Conservation (phyloP, 1,139 yeast genomes). For the Saccharomyces hybrid region DNA sequence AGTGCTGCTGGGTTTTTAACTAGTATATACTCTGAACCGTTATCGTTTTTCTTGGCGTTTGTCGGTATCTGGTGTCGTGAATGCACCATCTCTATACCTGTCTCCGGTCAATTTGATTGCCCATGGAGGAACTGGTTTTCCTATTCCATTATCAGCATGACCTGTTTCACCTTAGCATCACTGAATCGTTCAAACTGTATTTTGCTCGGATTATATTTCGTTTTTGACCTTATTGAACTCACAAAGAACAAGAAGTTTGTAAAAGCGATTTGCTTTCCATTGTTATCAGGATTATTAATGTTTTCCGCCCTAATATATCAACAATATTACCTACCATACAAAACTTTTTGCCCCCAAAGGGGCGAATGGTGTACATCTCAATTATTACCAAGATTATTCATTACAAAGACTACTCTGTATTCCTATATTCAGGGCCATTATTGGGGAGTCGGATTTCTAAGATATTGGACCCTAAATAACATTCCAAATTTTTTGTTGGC, state of each 20-base stretch:
- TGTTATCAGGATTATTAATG: constrained; percentile 50
- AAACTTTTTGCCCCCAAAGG: constrained; percentile 56
- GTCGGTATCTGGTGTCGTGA: constrained; percentile 51
- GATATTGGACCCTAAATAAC: constrained; percentile 75
- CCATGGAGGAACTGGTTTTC: constrained; percentile 12
- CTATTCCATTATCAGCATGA: constrained; percentile 46
- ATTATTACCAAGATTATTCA: constrained; percentile 31
- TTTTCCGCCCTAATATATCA: constrained; percentile 40
- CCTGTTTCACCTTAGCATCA: constrained; percentile 48
- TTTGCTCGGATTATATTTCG: constrained; percentile 58
- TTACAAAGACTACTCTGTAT: constrained; percentile 45
- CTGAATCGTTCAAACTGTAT: constrained; percentile 70
- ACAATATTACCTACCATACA: constrained; percentile 46
- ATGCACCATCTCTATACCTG: constrained; percentile 17
- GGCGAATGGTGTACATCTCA: constrained; percentile 65
- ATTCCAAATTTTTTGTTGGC: constrained; percentile 81
- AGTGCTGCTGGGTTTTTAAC: constrained; percentile 80
- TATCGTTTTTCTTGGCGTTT: constrained; percentile 58
- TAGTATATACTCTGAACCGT: constrained; percentile 70
- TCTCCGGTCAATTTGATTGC: constrained; percentile 11
- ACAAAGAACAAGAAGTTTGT: constrained; percentile 11
- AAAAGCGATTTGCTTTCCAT: constrained; percentile 27
- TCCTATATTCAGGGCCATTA: constrained; percentile 70
- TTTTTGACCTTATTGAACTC: constrained; percentile 45
- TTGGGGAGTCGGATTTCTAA: constrained; percentile 78